A percentile compares a stretch with the other conserved stretches of the same genome.
These are phyloP conservation scores for Ogataea polymorpha DNA, from an alignment of 805 yeast genomes.

Conservation along the genomic window DNA sequence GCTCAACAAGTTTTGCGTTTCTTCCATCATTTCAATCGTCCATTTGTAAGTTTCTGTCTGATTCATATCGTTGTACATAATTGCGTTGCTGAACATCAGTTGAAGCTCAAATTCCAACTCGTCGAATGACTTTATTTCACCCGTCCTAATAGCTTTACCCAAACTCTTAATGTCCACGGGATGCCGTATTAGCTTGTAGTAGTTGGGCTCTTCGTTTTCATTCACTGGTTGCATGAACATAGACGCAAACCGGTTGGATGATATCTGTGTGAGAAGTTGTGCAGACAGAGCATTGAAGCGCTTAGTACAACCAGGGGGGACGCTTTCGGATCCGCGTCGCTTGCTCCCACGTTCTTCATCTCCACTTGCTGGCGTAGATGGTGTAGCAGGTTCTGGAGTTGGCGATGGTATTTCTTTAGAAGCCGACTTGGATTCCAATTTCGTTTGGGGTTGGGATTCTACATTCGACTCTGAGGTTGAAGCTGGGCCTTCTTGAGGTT, in stretches of 20 bases:
- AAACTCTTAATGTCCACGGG: slow-evolving; percentile 72
- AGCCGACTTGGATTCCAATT: not conserved
- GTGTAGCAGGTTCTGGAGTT: slow-evolving; percentile 22
- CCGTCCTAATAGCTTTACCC: slow-evolving; percentile 54
- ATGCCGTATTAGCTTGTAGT: slow-evolving; percentile 53
- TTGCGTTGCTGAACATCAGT: slow-evolving; percentile 79
- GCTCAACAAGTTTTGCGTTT: slow-evolving; percentile 52
- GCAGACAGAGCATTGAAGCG: slow-evolving; percentile 60
- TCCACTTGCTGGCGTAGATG: slow-evolving; percentile 9
- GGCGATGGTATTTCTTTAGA: slow-evolving; percentile 15
- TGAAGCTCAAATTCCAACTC: slow-evolving; percentile 67
- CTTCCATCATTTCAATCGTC: slow-evolving; percentile 69
- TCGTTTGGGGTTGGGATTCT: slow-evolving; percentile 3
- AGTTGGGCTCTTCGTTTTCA: slow-evolving; percentile 65
- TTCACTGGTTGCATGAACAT: slow-evolving; percentile 71
- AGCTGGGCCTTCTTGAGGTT: not conserved
- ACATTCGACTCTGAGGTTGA: not conserved
- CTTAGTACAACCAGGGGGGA: slow-evolving; percentile 34
- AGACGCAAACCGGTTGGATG: slow-evolving; percentile 70
- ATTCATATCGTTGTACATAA: slow-evolving; percentile 68
- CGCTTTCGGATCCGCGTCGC: slow-evolving; percentile 21
- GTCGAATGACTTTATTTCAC: slow-evolving; percentile 44
- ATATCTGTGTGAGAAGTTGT: slow-evolving; percentile 60
- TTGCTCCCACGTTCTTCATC: slow-evolving; percentile 16
- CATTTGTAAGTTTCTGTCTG: slow-evolving; percentile 59